Evolutionary conservation across 352 stramenopile species (phyloP).

Genomic region (Phytophthora rubi): DNA sequence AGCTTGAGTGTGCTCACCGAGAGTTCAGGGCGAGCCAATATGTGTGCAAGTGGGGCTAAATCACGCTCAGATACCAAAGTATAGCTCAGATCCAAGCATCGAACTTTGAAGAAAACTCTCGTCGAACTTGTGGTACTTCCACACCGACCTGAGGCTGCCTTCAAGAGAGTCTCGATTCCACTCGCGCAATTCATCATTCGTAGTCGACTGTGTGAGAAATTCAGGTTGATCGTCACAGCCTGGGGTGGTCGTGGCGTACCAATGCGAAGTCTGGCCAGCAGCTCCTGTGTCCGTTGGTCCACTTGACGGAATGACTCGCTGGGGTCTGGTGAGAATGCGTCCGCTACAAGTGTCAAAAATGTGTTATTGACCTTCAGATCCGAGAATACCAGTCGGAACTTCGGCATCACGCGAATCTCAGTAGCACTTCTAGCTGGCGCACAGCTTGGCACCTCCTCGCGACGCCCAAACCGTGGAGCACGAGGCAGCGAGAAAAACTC

Average conservation of each 20-base stretch:
- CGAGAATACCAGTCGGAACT: constrained; percentile 51
- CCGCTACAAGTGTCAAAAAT: constrained; percentile 32
- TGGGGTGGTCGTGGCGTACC: not conserved
- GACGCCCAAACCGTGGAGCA: not conserved
- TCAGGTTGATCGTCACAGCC: constrained; percentile 33
- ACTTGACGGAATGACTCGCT: constrained; percentile 10
- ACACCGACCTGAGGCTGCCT: not conserved
- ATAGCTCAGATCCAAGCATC: constrained; percentile 24
- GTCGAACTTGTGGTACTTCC: not conserved
- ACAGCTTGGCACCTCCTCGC: not conserved
- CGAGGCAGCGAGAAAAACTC: constrained; percentile 11
- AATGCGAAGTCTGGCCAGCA: constrained; percentile 19
- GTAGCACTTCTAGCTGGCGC: constrained; percentile 8
- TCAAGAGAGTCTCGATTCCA: constrained; percentile 11
- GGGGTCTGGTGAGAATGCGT: constrained; percentile 19
- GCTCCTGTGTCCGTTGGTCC: constrained; percentile 26
- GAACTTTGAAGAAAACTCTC: constrained; percentile 22
- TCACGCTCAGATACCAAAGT: constrained; percentile 22
- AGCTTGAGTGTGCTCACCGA: constrained; percentile 37
- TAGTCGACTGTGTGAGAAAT: constrained; percentile 35
- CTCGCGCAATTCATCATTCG: constrained; percentile 7
- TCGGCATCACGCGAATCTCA: constrained; percentile 28
- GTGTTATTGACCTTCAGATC: constrained; percentile 37
- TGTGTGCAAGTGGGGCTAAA: constrained; percentile 19
- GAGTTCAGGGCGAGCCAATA: constrained; percentile 3